Percentiles rank a stretch among this genome's conserved stretches.
Evolutionary conservation across 2,329 filamentous ascomycete genomes (phyloP).

Genomic region (Penicillium sp.): DNA sequence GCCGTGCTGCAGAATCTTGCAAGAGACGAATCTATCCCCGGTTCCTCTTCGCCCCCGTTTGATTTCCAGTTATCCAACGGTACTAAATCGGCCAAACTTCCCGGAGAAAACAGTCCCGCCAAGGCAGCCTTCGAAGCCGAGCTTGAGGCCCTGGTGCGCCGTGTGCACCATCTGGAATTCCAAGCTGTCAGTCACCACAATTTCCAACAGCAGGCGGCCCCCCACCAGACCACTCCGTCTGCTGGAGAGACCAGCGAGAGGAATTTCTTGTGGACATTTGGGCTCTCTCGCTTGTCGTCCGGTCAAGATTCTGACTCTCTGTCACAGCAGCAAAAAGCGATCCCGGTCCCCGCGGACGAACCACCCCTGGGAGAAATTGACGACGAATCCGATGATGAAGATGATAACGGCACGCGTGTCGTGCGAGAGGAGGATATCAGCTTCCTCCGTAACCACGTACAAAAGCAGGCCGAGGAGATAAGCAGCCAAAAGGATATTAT

Average conservation of each 20-base stretch:
- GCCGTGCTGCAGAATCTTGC: constrained; percentile 47
- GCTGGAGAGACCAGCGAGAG: constrained; percentile 58
- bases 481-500: constrained; percentile 83
- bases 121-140: constrained; percentile 81
- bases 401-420: constrained; percentile 51
- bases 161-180: constrained; percentile 79
- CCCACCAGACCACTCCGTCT: constrained; percentile 64
- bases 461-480: constrained; percentile 89
- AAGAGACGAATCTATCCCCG: constrained; percentile 36
- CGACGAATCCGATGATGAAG: constrained; percentile 42
- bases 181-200: constrained; percentile 60
- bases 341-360: constrained; percentile 36
- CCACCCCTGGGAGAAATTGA: constrained; percentile 29
- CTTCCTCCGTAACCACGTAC: constrained; percentile 83
- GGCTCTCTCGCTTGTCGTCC: constrained; percentile 34
- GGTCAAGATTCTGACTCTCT: constrained; percentile 35
- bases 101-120: constrained; percentile 69
- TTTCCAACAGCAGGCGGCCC: constrained; percentile 32
- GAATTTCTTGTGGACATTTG: constrained; percentile 35
- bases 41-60: constrained; percentile 35
- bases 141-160: constrained; percentile 70
- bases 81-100: constrained; percentile 62
- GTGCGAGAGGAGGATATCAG: constrained; percentile 77
- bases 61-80: constrained; percentile 48
- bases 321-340: constrained; percentile 38